Base-by-base conservation (phyloP, 2,329 filamentous ascomycete genomes). In the Ramichloridium luteum region DNA sequence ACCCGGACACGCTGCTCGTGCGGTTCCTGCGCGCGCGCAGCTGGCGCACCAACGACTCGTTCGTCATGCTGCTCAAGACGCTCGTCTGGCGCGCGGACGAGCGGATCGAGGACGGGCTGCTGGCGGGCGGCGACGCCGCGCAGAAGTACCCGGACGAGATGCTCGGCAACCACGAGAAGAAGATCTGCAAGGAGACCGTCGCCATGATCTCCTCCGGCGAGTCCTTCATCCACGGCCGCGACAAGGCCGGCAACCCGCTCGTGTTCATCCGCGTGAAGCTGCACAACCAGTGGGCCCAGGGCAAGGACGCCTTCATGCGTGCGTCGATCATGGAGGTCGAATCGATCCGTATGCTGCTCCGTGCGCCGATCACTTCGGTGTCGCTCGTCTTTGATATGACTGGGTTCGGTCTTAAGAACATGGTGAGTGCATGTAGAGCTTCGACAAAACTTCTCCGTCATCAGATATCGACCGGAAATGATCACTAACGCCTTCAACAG, bases 331-430 rank as follows among this genome's bases (percentile, higher is more conserved):
- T 82, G 53, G 67, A 84, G 25, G 94, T 94, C 45, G 86, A 94
- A 63, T 88, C 83, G 13, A 79, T 81, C n/a, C 73, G 86, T 31
- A 72, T 93, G 61, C 64, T 90, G 38, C 62, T 94, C 29, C 64
- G 68, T 35, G 69, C 74, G 13, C 83, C 82, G 0, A 71, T 90
- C 16, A 86, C 93, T 50, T 94, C 86, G 36, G 86, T 85, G 35
- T 83, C 80, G 26, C 72, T 94, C 40, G 60, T 94, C 25, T 94
- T 94, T 50, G 86, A 94, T 54, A 85, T 94, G 80, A 90, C 80
- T 4, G 72, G 76, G 39, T 94, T 93, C 55, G 80, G 80, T 11
- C 67, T 93, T 61, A 77, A 84, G 12, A 94, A 94, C 58, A 93
- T 94, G 86, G 20, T 23, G n/a, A 23, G 20, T 23, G 8, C 20